phyloP scores from a whole-genome alignment of 2,329 filamentous ascomycete genomes.

The Aureobasidium sp. region DNA sequence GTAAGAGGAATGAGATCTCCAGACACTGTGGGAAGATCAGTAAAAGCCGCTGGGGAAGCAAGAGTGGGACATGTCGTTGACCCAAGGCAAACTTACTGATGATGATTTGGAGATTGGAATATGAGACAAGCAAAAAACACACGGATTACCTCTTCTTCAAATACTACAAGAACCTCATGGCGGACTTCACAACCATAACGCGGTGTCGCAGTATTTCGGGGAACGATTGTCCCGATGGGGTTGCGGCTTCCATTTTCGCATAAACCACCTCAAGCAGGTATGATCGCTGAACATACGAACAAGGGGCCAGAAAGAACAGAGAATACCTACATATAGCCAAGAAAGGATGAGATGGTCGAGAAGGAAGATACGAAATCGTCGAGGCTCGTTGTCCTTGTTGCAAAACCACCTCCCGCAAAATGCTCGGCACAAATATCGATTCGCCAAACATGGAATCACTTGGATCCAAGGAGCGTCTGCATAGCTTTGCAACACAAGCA shows the following conservation, averaged over 20 bases:
- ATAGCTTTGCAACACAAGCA: too few relatives aligned
- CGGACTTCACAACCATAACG: background rate
- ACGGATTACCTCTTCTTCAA: background rate
- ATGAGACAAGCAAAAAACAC: background rate
- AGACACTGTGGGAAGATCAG: background rate
- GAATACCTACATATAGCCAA: background rate
- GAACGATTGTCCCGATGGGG: background rate
- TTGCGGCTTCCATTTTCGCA: slow-evolving; percentile 23
- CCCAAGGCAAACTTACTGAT: background rate
- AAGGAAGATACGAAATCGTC: background rate
- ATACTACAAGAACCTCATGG: background rate
- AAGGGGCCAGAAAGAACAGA: background rate
- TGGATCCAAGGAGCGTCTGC: too few relatives aligned
- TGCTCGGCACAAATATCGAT: too few relatives aligned
- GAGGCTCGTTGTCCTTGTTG: background rate
- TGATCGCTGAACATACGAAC: background rate
- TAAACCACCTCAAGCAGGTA: background rate
- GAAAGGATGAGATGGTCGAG: background rate
- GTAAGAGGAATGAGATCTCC: slow-evolving; percentile 17
- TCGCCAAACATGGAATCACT: too few relatives aligned
- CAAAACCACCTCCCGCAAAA: background rate
- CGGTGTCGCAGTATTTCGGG: background rate
- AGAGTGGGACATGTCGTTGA: background rate
- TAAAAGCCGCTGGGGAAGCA: background rate
- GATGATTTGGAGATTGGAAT: background rate